Evolutionary conservation across 441 rosid species (phyloP).

Genomic region (Raphanus hybrid): DNA sequence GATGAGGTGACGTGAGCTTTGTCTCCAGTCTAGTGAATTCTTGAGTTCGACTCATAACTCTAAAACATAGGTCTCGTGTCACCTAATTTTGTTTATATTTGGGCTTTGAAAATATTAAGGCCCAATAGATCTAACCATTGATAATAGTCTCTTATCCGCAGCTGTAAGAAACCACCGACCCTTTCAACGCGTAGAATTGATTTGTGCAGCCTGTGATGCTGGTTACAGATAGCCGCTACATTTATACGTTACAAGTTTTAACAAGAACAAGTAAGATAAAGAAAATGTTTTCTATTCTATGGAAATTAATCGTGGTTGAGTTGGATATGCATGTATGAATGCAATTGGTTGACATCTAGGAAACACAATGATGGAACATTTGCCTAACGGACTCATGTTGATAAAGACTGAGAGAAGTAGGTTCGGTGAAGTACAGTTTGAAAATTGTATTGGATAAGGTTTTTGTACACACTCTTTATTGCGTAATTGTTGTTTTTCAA

Average conservation of each 20-base stretch:
- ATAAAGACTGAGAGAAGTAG: not conserved
- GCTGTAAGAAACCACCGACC: not conserved
- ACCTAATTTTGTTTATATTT: not conserved
- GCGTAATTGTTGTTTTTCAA: not conserved
- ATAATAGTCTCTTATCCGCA: not conserved
- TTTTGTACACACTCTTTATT: not conserved
- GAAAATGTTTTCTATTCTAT: too few relatives aligned
- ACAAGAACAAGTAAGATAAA: conserved; percentile 33
- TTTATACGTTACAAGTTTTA: too few relatives aligned
- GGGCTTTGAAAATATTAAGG: not conserved
- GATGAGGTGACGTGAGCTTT: conserved; percentile 11
- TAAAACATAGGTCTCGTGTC: not conserved
- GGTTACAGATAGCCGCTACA: conserved; percentile 20
- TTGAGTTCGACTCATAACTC: not conserved
- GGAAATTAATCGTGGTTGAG: not conserved
- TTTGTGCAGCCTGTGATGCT: not conserved
- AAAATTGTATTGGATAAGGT: not conserved
- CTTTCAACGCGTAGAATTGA: conserved; percentile 1
- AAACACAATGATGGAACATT: conserved; percentile 26
- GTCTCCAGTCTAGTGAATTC: not conserved
- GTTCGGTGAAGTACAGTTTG: not conserved
- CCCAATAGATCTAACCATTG: not conserved
- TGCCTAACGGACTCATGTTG: conserved; percentile 24
- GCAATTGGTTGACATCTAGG: conserved; percentile 14
- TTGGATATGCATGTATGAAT: conserved; percentile 10